Base-by-base conservation (phyloP, 2,329 filamentous ascomycete genomes). In the Fusarium floridanum region DNA sequence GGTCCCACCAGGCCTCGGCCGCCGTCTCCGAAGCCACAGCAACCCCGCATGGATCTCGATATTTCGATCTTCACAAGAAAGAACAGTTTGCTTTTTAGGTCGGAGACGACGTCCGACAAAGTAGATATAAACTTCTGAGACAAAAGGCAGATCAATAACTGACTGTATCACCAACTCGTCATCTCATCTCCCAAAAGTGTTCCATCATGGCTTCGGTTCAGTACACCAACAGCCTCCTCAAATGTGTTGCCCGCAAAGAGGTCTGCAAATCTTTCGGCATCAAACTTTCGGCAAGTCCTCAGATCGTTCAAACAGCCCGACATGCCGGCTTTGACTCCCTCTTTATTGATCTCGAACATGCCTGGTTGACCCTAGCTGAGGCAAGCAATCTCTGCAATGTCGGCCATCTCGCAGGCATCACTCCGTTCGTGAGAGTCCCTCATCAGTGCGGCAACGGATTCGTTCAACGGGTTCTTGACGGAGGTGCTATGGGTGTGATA, bases 271-370 rank as follows among this genome's bases (percentile, higher is more conserved):
- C 66, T 4, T 68, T 68, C 24, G 66, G 66, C 37, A 61, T 68
- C 29, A 65, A 66, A n/a, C 12, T 65, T 7, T 61, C 45, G 4
- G 22, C 66, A 8, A 68, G 61, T 16, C 39, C 64, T 17, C 64
- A 60, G 10, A 43, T 70, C 11, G 64, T 56, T 10, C 68, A 70
- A 34, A 29, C 61, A 29, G 64, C 64, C 4, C 55, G 43, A 6
- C 53, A 67, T 39, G 65, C 64, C 7, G 66, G 66, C 14, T 68
- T 65, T 22, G 66, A 68, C 39, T 53, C 66, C 6, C 39, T 84
- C 3, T 82, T 83, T 71, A 81, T 84, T 62, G 82, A 84, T 53
- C 76, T 83, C 24, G 82, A 84, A 65, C 82, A 83, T 68, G 78
- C 81, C 1, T 70, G 72, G 16, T 66, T 83, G n/a, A 77, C 80